Evolutionary conservation across 768 basidiomycete species (phyloP).

Genomic region (Galerina marginata): DNA sequence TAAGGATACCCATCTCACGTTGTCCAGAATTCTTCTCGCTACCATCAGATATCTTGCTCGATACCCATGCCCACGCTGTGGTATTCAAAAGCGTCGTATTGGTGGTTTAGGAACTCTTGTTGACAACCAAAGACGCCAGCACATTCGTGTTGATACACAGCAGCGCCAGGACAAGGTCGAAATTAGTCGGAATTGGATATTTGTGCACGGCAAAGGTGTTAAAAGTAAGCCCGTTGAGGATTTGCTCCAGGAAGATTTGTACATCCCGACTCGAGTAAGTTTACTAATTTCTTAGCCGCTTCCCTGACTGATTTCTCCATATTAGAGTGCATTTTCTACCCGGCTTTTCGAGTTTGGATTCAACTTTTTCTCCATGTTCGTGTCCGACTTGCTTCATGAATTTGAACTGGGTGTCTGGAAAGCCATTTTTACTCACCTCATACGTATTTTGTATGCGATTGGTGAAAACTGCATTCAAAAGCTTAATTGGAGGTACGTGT

Average conservation of each 20-base stretch:
- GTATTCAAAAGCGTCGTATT: slow-evolving; percentile 16
- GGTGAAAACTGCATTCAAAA: slow-evolving; percentile 21
- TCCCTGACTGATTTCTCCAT: not conserved
- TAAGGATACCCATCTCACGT: not conserved
- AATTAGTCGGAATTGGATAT: not conserved
- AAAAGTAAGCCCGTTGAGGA: slow-evolving; percentile 25
- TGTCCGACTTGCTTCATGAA: not conserved
- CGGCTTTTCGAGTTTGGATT: slow-evolving; percentile 21
- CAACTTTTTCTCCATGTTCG: slow-evolving; percentile 17
- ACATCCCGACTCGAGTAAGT: slow-evolving; percentile 34
- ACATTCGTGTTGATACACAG: slow-evolving; percentile 11
- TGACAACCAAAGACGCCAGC: slow-evolving; percentile 8
- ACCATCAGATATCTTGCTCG: slow-evolving; percentile 3
- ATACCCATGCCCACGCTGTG: slow-evolving; percentile 16
- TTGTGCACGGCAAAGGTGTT: slow-evolving; percentile 17
- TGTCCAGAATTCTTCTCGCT: slow-evolving; percentile 14
- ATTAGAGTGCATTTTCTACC: slow-evolving; percentile 36
- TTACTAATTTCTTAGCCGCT: not conserved
- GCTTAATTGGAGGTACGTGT: slow-evolving; percentile 28
- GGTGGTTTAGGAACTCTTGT: slow-evolving; percentile 27
- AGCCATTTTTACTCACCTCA: not conserved
- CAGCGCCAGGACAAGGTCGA: slow-evolving; percentile 13
- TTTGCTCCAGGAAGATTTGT: slow-evolving; percentile 22
- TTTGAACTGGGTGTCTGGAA: slow-evolving; percentile 3
- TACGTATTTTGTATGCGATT: slow-evolving; percentile 21